phyloP scores from a whole-genome alignment of 306 rosid species.

The Cajanus cajan region DNA sequence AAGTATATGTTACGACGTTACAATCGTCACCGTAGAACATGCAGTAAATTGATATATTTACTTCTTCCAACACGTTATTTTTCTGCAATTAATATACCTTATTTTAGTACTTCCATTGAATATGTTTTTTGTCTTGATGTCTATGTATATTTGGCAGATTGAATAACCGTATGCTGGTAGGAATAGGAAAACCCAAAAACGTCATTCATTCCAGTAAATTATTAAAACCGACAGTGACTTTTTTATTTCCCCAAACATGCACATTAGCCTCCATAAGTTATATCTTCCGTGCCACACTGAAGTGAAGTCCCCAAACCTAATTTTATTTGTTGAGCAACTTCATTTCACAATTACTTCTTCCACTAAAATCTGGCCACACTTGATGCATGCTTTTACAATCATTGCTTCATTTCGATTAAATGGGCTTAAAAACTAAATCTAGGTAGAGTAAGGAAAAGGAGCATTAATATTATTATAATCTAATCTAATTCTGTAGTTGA shows the following conservation, averaged over 20 bases:
- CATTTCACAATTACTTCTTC: slow-evolving; percentile 9
- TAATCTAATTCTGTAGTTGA: slow-evolving; percentile 31
- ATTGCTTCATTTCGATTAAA: neutral
- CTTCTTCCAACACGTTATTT: neutral
- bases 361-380: slow-evolving; percentile 4
- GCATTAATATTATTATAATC: slow-evolving; percentile 19
- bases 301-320: neutral
- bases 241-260: neutral
- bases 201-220: neutral
- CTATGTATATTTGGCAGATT: neutral
- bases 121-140: neutral
- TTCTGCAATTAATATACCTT: neutral
- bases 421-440: slow-evolving; percentile 15
- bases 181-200: neutral
- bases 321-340: neutral
- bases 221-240: neutral
- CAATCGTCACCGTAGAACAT: too few species aligned
- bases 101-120: neutral
- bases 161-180: neutral
- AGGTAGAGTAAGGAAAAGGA: slow-evolving; percentile 16
- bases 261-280: neutral
- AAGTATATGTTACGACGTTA: too few species aligned
- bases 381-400: slow-evolving; percentile 12
- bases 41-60: too few species aligned
- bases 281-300: neutral